Conservation (phyloP, 2,329 filamentous ascomycete genomes). For the Fusarium continuum region DNA sequence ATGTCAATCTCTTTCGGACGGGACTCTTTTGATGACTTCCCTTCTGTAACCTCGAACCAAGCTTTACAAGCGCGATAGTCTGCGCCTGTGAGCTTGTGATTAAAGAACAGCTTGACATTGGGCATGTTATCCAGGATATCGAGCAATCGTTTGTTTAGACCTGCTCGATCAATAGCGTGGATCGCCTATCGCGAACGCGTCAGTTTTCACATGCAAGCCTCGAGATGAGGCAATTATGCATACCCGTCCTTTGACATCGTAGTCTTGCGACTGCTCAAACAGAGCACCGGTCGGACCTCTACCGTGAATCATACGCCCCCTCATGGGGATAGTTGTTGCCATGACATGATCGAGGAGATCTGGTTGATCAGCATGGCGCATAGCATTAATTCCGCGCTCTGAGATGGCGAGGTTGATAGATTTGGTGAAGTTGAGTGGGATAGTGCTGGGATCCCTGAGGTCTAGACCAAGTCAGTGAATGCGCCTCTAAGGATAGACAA, state of each 20-base stretch:
- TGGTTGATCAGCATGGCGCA: constrained; percentile 73
- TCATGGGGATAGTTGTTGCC: constrained; percentile 86
- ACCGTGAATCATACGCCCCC: constrained; percentile 95
- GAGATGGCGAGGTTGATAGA: constrained; percentile 98
- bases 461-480: constrained; percentile 64
- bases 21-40: constrained; percentile 47
- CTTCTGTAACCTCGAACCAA: constrained; percentile 78
- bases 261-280: constrained; percentile 85
- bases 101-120: constrained; percentile 93
- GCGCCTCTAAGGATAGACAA: background rate
- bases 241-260: constrained; percentile 89
- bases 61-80: constrained; percentile 82
- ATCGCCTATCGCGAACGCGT: constrained; percentile 68
- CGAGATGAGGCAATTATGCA: constrained; percentile 44
- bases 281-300: constrained; percentile 69
- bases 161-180: constrained; percentile 84
- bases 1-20: constrained; percentile 80
- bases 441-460: constrained; percentile 82
- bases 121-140: constrained; percentile 83
- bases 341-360: constrained; percentile 79
- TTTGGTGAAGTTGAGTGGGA: constrained; percentile 92
- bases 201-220: background rate
- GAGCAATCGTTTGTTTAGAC: constrained; percentile 83
- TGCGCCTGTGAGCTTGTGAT: constrained; percentile 90
- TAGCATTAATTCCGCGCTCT: constrained; percentile 90